These are phyloP conservation scores for Incumbomyces delicatus DNA, from an alignment of 2,329 filamentous ascomycete species.

Conservation along the genomic window DNA sequence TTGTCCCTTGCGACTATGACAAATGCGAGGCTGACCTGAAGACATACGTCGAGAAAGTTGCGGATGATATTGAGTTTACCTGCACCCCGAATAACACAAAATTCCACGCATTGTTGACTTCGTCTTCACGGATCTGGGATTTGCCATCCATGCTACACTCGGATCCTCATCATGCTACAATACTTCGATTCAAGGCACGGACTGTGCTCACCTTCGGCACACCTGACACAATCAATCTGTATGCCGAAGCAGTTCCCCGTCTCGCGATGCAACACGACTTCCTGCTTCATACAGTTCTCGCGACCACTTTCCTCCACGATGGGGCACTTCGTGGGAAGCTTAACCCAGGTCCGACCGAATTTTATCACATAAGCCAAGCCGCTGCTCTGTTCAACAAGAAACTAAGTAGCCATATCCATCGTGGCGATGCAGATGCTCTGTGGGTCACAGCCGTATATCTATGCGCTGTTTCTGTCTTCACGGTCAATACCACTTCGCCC, in stretches of 20 bases:
- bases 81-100: neutral
- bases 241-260: constrained; percentile 10
- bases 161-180: neutral
- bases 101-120: neutral
- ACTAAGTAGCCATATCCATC: constrained; percentile 17
- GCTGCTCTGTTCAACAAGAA: constrained; percentile 32
- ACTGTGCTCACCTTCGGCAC: constrained; percentile 15
- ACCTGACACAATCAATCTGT: constrained; percentile 3
- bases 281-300: constrained; percentile 39
- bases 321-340: constrained; percentile 27
- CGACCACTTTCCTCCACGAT: constrained; percentile 46
- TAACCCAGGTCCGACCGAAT: constrained; percentile 28
- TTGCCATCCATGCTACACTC: neutral
- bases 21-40: neutral
- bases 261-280: neutral
- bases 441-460: constrained; percentile 40
- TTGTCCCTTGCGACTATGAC: constrained; percentile 35
- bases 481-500: constrained; percentile 30
- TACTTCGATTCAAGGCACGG: constrained; percentile 11
- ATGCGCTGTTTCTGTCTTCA: constrained; percentile 32
- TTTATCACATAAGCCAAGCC: constrained; percentile 35
- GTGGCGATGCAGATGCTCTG: constrained; percentile 34
- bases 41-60: neutral
- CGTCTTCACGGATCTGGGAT: neutral
- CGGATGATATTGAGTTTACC: no score